Conservation (phyloP, 179 eudicot species). For the Gypsophila paniculata region DNA sequence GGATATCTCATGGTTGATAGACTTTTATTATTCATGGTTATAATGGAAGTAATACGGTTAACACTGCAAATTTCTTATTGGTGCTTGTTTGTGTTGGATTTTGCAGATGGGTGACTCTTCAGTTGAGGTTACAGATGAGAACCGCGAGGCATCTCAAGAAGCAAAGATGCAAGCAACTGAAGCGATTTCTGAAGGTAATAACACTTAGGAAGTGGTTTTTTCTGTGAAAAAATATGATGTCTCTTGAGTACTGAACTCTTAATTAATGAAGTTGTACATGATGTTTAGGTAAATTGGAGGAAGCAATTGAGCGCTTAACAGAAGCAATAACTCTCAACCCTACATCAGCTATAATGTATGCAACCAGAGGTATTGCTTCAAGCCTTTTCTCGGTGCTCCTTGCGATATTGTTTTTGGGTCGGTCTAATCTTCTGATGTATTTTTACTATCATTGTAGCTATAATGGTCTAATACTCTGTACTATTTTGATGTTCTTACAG, state of each 20-base stretch:
- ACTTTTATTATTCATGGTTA: too few relatives aligned
- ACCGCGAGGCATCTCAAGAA: conserved; percentile 78
- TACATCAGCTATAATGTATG: conserved; percentile 87
- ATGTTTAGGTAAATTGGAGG: conserved; percentile 66
- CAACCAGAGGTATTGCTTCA: conserved; percentile 62
- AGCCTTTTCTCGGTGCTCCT: neutral
- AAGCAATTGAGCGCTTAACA: conserved; percentile 77
- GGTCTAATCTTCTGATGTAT: neutral
- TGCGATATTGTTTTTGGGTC: neutral
- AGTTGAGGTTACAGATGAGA: conserved; percentile 79
- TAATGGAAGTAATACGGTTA: neutral
- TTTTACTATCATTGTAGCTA: neutral
- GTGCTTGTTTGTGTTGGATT: neutral
- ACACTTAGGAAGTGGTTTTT: neutral
- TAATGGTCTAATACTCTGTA: neutral
- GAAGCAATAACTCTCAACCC: conserved; percentile 83
- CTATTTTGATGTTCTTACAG: conserved; percentile 33
- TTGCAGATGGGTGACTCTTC: conserved; percentile 85
- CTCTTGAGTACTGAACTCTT: neutral
- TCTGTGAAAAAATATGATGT: neutral
- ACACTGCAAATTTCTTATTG: neutral
- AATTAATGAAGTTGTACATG: neutral
- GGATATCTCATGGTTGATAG: neutral
- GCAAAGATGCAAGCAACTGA: conserved; percentile 72
- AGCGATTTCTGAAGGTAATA: conserved; percentile 71